phyloP scores from a whole-genome alignment of 1,139 yeast genomes.

The Yamadazyma dendronema region DNA sequence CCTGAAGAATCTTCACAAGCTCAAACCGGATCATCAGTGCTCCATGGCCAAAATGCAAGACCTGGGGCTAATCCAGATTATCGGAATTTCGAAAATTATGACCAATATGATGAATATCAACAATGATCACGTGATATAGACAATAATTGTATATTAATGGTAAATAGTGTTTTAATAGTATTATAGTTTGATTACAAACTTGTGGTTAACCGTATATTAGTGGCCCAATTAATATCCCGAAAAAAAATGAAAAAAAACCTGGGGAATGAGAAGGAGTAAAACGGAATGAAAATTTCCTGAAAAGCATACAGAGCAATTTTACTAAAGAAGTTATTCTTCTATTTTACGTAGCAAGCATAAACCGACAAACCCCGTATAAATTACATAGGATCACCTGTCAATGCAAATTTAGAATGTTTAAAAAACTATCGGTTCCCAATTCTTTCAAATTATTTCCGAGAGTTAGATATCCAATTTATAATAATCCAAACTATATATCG shows the following conservation, averaged over 20 bases:
- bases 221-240: not conserved
- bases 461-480: conserved; percentile 1
- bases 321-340: not conserved
- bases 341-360: conserved; percentile 1
- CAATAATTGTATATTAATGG: conserved; percentile 6
- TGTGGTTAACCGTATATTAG: not conserved
- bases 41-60: not conserved
- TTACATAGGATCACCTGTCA: not conserved
- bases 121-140: too few relatives aligned
- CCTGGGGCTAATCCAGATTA: conserved; percentile 8
- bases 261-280: not conserved
- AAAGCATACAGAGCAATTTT: not conserved
- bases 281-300: not conserved
- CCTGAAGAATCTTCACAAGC: not conserved
- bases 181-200: too few relatives aligned
- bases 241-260: not conserved
- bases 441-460: conserved; percentile 4
- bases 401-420: conserved; percentile 7
- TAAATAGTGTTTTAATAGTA: conserved; percentile 5
- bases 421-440: conserved; percentile 2
- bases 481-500: conserved; percentile 4
- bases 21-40: not conserved
- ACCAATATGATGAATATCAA: conserved; percentile 14
- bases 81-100: conserved; percentile 16
- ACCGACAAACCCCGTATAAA: conserved; percentile 1